A percentile compares a stretch with the other conserved stretches of the same genome.
These are phyloP conservation scores for Lactifluus rugatus DNA, from an alignment of 768 basidiomycete genomes.

Conservation along the genomic window DNA sequence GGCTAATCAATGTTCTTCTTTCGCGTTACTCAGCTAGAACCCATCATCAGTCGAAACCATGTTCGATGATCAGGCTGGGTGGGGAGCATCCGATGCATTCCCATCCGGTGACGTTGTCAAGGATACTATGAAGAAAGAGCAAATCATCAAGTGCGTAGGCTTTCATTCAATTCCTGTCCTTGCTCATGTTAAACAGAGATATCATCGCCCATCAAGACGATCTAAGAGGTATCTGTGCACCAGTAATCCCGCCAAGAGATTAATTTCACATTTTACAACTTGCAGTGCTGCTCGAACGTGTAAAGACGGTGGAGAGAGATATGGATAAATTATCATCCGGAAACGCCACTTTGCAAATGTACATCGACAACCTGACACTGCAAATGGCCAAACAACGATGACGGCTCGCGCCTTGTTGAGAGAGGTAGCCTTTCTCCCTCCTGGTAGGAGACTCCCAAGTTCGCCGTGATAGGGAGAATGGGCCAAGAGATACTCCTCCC, in stretches of 20 bases:
- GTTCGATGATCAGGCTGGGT: slow-evolving; percentile 18
- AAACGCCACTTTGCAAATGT: slow-evolving; percentile 79
- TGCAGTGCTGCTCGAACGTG: slow-evolving; percentile 56
- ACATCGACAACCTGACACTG: slow-evolving; percentile 80
- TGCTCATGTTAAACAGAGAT: slow-evolving; percentile 40
- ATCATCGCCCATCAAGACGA: slow-evolving; percentile 68
- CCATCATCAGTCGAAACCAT: too few relatives aligned
- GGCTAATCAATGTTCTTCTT: neutral
- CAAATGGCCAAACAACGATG: slow-evolving; percentile 77
- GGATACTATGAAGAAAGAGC: slow-evolving; percentile 70
- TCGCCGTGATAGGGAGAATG: neutral
- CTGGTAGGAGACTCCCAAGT: neutral
- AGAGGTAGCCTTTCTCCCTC: neutral
- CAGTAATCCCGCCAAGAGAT: neutral
- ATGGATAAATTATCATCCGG: slow-evolving; percentile 72
- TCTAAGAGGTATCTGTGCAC: slow-evolving; percentile 45
- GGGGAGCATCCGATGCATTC: slow-evolving; percentile 25
- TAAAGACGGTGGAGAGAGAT: slow-evolving; percentile 62
- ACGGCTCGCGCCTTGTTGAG: slow-evolving; percentile 11
- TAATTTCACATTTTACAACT: neutral
- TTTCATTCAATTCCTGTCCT: neutral
- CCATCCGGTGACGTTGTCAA: slow-evolving; percentile 54
- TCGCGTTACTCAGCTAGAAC: too few relatives aligned
- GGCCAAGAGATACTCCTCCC: neutral
- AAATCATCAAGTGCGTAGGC: slow-evolving; percentile 56